Base-by-base conservation (phyloP, 495 filamentous ascomycete species). In the Lophiotrema nucula region DNA sequence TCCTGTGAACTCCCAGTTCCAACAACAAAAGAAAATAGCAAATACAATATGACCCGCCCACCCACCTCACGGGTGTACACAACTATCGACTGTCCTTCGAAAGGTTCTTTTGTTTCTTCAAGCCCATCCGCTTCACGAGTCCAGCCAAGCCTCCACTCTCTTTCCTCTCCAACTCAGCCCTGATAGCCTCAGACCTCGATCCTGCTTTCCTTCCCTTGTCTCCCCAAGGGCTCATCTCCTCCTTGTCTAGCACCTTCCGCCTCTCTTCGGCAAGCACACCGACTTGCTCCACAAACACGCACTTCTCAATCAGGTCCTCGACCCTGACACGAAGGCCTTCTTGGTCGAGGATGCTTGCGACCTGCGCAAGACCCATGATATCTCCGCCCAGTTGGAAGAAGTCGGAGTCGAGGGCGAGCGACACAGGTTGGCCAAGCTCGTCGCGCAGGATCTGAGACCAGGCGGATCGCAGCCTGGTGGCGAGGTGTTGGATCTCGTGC, bases 361-460 rank as follows among this genome's bases (percentile, higher is more conserved):
- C 64, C 46, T 77, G 76, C 1, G 77, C 79, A 46, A 82, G 71
- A 21, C 72, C 76, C 66, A 80, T 74, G 35, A 81, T 70, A 53
- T 82, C 79, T 13, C 79, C 79, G 11, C 79, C 79, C 1, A 79
- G 72, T 2, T 76, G 71, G 62, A 80, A 82, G 69, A 82, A 81
- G 0, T 76, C 77, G 0, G 77, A 76, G 24, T 76, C 71, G 25
- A 77, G 70, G 37, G 76, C 74, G 66, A 81, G 8, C 56, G 35
- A 6, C 56, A 57, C 37, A 52, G 68, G 21, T 54, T 52, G 16
- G 18, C 65, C 59, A 15, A 61, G 67, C 5, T 44, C 63, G 39
- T 65, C 59, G 5, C 75, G 75, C 0, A 82, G 70, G 25, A 81
- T 76, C 53, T 79, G 73, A 43, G 78, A 70, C 79, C 79, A 82